Evolutionary conservation across 225 moss, liverwort and hornwort species (phyloP), one percentile per base, ranked within the genome.

Genomic region (Pseudisothecium myosuroides): DNA sequence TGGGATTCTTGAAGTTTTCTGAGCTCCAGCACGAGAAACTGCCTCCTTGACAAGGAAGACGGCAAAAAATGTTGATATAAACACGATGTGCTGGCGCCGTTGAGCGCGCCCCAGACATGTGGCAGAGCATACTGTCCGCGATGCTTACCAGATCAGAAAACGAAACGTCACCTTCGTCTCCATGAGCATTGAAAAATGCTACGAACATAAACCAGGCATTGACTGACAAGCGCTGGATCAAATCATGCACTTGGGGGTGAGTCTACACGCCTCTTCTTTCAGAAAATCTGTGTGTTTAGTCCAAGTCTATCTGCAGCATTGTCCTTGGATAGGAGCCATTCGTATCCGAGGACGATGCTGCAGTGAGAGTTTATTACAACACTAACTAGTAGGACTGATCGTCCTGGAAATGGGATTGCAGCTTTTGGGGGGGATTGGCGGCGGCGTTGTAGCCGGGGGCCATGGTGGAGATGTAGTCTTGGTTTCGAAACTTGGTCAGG

Each of bases 401-500:
- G 34, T 81, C 75, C 34, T 29, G 64, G 29, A 84, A 76, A 29
- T 92, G 63, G 36, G 89, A 89, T 41, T 63, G 83, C 32, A 75
- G 54, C 62, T 62, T 64, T 12, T 5, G 50, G 61, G 43, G 81
- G 19, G 27, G 83, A 43, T 80, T n/a, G 39, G 77, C 10, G 80
- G 50, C 49, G 52, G 52, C 52, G 17, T 3, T 14, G 37, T 76
- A 89, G 12, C 62, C 76, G 27, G 86, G 50, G 28, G 86, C 37
- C 92, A 95, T 91, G 78, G 74, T 86, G 52, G 96, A 88, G 24
- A 96, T 68, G 45, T 90, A 97, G 86, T 95, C 95, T 50, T 93
- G 95, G 83, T 95, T 93, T 54, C 94, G 90, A 81, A 98, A 98
- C 56, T 94, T 91, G 81, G 90, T 93, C 47, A 98, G 81, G 85